Percentiles rank a stretch among this genome's conserved stretches.
Conservation (phyloP, 768 basidiomycete genomes). For the Atractiella rhizophila region DNA sequence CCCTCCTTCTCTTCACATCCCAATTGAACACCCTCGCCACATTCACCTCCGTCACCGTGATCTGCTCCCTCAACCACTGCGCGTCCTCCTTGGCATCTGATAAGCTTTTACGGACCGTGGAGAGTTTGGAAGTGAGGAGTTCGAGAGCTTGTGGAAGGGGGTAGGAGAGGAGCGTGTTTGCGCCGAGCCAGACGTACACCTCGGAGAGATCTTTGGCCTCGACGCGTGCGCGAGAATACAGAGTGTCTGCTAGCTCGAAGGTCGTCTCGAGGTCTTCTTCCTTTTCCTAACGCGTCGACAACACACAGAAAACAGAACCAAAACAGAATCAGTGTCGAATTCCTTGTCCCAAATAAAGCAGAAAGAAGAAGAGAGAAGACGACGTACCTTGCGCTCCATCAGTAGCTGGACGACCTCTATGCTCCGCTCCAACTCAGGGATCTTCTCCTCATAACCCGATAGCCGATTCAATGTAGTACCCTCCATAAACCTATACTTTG, state of each 20-base stretch:
- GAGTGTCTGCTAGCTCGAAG: constrained; percentile 86
- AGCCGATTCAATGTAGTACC: constrained; percentile 51
- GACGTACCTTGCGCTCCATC: constrained; percentile 37
- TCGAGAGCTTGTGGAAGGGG: constrained; percentile 48
- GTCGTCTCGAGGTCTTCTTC: constrained; percentile 41
- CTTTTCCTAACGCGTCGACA: constrained; percentile 19
- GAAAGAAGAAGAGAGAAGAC: not conserved
- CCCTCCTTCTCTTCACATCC: constrained; percentile 64
- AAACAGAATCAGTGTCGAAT: constrained; percentile 1
- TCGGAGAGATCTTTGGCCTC: constrained; percentile 60
- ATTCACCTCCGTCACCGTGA: constrained; percentile 89
- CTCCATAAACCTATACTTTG: constrained; percentile 99
- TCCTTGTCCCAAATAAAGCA: constrained; percentile 16
- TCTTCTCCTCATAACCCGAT: constrained; percentile 64
- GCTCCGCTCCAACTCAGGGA: constrained; percentile 84
- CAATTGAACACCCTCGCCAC: constrained; percentile 88
- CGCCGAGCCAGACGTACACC: constrained; percentile 88
- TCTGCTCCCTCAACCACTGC: constrained; percentile 76
- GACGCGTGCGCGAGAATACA: constrained; percentile 72
- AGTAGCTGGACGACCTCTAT: constrained; percentile 66
- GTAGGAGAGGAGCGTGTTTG: constrained; percentile 94
- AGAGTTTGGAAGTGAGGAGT: constrained; percentile 49
- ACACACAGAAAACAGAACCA: not conserved
- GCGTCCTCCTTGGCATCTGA: constrained; percentile 56
- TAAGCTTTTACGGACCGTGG: constrained; percentile 39